phyloP scores from a whole-genome alignment of 2,329 filamentous ascomycete species.

The Hymenotorrendiella dingleyae region DNA sequence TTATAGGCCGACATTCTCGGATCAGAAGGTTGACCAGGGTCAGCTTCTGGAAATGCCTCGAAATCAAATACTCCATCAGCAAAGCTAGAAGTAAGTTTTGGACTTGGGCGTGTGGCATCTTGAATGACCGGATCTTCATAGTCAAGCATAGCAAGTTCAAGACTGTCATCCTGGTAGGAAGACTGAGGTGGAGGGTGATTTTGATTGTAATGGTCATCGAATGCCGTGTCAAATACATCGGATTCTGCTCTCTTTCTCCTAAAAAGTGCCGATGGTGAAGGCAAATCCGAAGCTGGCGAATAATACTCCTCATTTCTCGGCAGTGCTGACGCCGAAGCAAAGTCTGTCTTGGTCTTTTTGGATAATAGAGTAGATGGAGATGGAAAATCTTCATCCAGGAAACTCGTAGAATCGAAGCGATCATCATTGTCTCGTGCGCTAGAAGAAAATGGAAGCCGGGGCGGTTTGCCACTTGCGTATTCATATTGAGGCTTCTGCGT shows the following conservation, averaged over 20 bases:
- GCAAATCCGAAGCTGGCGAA: background rate
- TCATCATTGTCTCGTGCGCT: slow-evolving; percentile 1
- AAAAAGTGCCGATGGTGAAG: background rate
- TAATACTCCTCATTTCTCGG: background rate
- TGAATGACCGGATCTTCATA: slow-evolving; percentile 17
- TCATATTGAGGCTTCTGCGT: slow-evolving; percentile 26
- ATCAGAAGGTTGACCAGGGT: background rate
- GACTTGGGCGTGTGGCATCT: slow-evolving; percentile 1
- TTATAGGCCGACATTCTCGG: slow-evolving; percentile 2
- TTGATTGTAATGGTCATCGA: background rate
- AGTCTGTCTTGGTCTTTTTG: background rate
- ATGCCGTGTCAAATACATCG: background rate
- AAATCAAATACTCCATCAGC: slow-evolving; percentile 24
- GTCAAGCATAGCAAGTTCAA: slow-evolving; percentile 25
- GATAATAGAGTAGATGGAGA: slow-evolving; percentile 29
- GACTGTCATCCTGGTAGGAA: slow-evolving; percentile 5
- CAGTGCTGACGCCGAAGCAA: background rate
- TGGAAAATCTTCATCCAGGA: slow-evolving; percentile 34
- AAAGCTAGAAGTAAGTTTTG: slow-evolving; percentile 20
- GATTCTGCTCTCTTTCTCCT: too few species aligned
- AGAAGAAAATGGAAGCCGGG: slow-evolving; percentile 23
- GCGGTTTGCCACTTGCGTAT: slow-evolving; percentile 19
- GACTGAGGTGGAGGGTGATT: slow-evolving; percentile 3
- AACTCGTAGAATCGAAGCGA: slow-evolving; percentile 6
- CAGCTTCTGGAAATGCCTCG: slow-evolving; percentile 14